Percentiles rank a stretch among this genome's conserved stretches.
phyloP scores from a whole-genome alignment of 805 yeast genomes.

The Myxozyma neglecta region DNA sequence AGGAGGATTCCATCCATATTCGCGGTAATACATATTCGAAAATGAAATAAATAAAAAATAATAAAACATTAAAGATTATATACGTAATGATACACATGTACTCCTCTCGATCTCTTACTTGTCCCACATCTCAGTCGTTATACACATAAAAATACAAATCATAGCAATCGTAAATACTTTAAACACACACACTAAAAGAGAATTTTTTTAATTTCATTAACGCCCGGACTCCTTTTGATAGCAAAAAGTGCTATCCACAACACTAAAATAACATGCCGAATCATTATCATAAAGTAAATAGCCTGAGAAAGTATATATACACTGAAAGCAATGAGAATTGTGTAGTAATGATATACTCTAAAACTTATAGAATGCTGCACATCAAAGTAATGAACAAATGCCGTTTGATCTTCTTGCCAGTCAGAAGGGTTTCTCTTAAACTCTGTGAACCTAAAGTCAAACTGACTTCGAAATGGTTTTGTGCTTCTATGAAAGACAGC shows the following conservation, averaged over 20 bases:
- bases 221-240: slow-evolving; percentile 5
- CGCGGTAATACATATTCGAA: slow-evolving; percentile 5
- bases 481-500: background rate
- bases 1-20: slow-evolving; percentile 18
- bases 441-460: slow-evolving; percentile 2
- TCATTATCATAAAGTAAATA: background rate
- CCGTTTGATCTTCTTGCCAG: background rate
- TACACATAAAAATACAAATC: background rate
- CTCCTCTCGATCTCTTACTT: background rate
- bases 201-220: slow-evolving; percentile 1
- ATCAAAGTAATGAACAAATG: background rate
- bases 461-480: background rate
- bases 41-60: background rate
- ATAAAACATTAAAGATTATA: background rate
- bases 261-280: slow-evolving; percentile 7
- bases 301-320: background rate
- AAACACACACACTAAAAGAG: background rate
- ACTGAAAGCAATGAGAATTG: background rate
- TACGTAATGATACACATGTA: background rate
- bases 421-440: background rate
- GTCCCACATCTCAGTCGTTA: background rate
- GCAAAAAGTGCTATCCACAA: background rate
- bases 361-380: background rate
- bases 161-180: background rate
- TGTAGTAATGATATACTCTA: background rate